phyloP scores from a whole-genome alignment of 129 eudicot species.

The Flaveria bidentis region DNA sequence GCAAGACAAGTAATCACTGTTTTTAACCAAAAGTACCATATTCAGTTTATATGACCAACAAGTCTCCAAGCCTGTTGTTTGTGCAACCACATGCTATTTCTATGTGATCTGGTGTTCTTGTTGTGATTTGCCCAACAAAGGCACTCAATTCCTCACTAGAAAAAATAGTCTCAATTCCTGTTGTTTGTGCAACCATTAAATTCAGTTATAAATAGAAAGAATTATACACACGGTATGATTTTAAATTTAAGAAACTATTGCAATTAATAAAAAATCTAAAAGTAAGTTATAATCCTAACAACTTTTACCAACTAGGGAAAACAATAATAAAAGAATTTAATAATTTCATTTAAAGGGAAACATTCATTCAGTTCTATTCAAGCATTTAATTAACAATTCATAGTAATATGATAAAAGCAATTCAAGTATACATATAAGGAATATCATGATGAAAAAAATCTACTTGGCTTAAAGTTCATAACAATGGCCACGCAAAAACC shows the following conservation, averaged over 20 bases:
- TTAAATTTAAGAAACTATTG: neutral
- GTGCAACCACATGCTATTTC: constrained; percentile 35
- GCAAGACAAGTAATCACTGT: constrained; percentile 15
- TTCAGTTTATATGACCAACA: neutral
- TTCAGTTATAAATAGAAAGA: neutral
- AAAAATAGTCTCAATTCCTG: constrained; percentile 4
- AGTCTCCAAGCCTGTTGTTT: constrained; percentile 15
- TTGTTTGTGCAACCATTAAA: neutral
- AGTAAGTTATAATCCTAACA: neutral
- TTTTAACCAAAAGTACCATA: neutral
- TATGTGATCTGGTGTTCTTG: constrained; percentile 10
- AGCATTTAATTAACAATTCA: too few species aligned
- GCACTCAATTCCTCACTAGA: neutral
- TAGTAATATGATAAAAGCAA: too few species aligned
- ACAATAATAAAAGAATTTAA: too few species aligned
- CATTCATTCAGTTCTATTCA: too few species aligned
- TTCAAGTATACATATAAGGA: too few species aligned
- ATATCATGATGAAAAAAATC: too few species aligned
- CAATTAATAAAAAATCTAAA: neutral
- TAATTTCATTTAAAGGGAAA: too few species aligned
- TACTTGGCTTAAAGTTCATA: too few species aligned
- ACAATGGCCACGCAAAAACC: too few species aligned
- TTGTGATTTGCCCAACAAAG: neutral
- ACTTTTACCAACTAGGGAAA: too few species aligned
- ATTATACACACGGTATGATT: neutral